Percentiles rank a stretch among this genome's conserved stretches.
Conservation (phyloP, 257 asterid genomes). For the Cinchona pubescens region DNA sequence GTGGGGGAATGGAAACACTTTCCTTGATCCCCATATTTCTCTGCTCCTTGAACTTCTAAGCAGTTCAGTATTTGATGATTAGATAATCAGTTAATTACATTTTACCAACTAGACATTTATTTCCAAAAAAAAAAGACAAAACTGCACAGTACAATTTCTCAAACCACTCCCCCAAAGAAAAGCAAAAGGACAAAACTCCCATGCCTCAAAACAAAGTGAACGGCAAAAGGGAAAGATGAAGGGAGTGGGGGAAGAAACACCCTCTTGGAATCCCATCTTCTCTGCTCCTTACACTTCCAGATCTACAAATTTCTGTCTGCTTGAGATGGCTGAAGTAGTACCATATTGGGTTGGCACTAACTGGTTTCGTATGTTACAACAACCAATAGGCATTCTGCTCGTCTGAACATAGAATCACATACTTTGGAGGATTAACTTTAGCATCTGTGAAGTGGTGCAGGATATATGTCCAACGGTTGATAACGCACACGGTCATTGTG, state of each 20-base stretch:
- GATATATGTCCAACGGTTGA: constrained; percentile 78
- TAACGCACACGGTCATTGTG: constrained; percentile 60
- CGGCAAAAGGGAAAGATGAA: not conserved
- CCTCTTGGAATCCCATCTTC: not conserved
- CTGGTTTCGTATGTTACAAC: not conserved
- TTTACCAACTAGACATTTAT: too few relatives aligned
- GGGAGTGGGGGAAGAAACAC: not conserved
- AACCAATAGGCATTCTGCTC: not conserved
- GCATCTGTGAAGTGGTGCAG: constrained; percentile 86
- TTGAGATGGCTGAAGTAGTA: constrained; percentile 6
- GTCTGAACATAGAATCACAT: not conserved
- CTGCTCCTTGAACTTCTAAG: not conserved
- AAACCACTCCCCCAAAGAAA: not conserved
- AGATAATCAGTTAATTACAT: too few relatives aligned
- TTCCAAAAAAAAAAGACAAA: too few relatives aligned
- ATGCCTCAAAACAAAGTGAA: not conserved
- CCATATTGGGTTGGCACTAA: not conserved
- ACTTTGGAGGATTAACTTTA: constrained; percentile 13
- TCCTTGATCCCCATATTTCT: not conserved
- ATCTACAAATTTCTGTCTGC: not conserved
- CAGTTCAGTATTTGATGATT: too few relatives aligned
- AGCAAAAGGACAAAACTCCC: not conserved
- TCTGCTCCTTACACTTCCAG: not conserved
- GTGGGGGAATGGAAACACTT: not conserved
- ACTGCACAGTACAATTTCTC: too few relatives aligned